Base-by-base conservation (phyloP, 331 rosid species). In the Malus hybrid region DNA sequence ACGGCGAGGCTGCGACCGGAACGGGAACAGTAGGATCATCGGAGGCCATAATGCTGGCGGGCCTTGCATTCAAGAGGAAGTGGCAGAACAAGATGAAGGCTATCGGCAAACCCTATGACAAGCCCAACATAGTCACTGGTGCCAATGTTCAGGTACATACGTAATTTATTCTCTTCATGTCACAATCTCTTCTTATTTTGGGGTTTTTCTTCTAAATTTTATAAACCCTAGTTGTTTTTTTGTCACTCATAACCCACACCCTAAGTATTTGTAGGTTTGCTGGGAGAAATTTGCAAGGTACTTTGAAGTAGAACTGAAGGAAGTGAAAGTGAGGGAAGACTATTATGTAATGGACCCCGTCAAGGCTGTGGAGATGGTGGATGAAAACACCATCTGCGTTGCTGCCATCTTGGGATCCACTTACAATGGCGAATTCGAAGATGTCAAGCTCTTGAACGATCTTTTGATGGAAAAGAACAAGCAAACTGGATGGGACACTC, bases 11-110 rank as follows among this genome's bases (percentile, higher is more conserved):
- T 9, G 97, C 97, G 3, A 86, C 84, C 18, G 96, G 96, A 18
- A 90, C 84, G 1, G 96, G 90, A 24, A 92, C 97, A 0, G 96
- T 92, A 18, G 97, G 97, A 6, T 90, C 97, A 10, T 90, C 97
- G 5, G 97, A 92, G 87, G 96, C 97, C 44, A 92, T 92, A 32
- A 92, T 92, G 96, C 81, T 92, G 70, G 93, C 96, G 1, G 97
- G 96, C 5, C 87, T 88, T 19, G 97, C 96, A 19, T 90, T 92
- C 82, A 92, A 90, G 83, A 88, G 93, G 62, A 88, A 76, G 69
- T 92, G 97, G 97, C 92, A 92, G 68, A 87, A 85, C 76, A 84
- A 74, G 76, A 78, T 85, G 50, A 90, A 73, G 70, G 63, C 77
- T 0, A 73, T 71, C 34, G 93, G 91, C 2, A 84, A 84, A 65